A percentile compares a stretch with the other conserved stretches of the same genome.
Conservation (phyloP, 2,329 filamentous ascomycete species). For the Ascochyta viciae-villosae region DNA sequence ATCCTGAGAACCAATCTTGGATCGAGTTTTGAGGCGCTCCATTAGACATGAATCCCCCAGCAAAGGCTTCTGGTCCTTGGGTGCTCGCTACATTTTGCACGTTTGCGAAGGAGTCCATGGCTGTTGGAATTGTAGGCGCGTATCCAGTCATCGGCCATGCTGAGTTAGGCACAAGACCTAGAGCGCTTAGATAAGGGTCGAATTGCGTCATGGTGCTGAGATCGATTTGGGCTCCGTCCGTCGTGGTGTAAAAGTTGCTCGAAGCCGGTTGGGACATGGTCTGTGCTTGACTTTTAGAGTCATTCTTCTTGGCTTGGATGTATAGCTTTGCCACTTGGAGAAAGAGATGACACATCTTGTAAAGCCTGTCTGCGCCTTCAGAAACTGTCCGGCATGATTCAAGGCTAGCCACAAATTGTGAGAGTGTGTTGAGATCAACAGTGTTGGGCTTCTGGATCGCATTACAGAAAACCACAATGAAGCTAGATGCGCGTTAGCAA, state of each 20-base stretch:
- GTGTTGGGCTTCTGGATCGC: conserved; percentile 60
- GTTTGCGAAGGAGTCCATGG: conserved; percentile 17
- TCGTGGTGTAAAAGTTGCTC: conserved; percentile 21
- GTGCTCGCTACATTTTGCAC: neutral
- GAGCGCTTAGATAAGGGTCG: conserved; percentile 68
- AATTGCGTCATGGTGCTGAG: conserved; percentile 53
- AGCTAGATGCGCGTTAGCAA: conserved; percentile 26
- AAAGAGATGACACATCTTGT: conserved; percentile 68
- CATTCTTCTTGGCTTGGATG: conserved; percentile 63
- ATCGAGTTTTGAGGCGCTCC: conserved; percentile 52
- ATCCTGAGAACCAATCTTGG: conserved; percentile 72
- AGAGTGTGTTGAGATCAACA: conserved; percentile 62
- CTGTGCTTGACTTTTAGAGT: conserved; percentile 32
- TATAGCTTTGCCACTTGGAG: conserved; percentile 68
- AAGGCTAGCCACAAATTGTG: conserved; percentile 64
- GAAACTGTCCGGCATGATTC: conserved; percentile 61
- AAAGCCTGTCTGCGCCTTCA: conserved; percentile 66
- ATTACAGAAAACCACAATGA: conserved; percentile 59
- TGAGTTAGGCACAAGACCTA: conserved; percentile 64
- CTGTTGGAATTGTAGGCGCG: conserved; percentile 5
- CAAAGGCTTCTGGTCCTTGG: conserved; percentile 17
- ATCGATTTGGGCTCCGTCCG: conserved; percentile 26
- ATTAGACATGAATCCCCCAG: conserved; percentile 3
- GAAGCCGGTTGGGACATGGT: conserved; percentile 6
- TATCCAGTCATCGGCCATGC: conserved; percentile 32